Base-by-base conservation (phyloP, 495 filamentous ascomycete genomes). In the Hypoxylon subgilvum region DNA sequence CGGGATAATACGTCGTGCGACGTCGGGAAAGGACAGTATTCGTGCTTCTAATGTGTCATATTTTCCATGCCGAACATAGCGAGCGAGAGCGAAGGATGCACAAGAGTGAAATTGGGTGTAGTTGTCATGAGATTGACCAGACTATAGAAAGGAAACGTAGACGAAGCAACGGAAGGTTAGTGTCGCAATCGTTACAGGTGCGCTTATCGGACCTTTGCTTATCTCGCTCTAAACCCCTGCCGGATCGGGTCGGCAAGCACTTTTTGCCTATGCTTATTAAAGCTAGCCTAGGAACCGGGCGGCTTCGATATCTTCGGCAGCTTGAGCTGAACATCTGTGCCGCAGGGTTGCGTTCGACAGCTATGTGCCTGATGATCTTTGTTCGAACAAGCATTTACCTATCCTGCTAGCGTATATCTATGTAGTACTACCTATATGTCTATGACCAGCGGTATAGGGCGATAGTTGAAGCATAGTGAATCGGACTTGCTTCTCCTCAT, bases 51-150 rank as follows among this genome's bases (percentile, higher is more conserved):
- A 27, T 18, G 21, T 16, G 31, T 16, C 12, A 14, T 23, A 51
- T n/a, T 6, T 49, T 4, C 44, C 42, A 58, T 64, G 53, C 61
- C 61, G 61, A 64, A 64, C 28, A 50, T 53, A 36, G 48, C 2
- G 28, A 54, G 14, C 19, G 30, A 38, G 22, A 46, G 44, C 49
- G 54, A 58, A 58, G 52, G 48, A 32, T 44, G 39, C 39, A 53
- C 14, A 25, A 32, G 39, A 18, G 35, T 52, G 52, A 46, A 63
- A 63, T 52, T 52, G 18, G 42, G 52, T 14, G 34, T 52, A 14
- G 52, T 57, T 39, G 48, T 42, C 10, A 22, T n/a, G 14, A 32
- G 18, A 18, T 22, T 47, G 32, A 18, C 12, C 28, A 14, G 23
- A 9, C 2, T 62, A 32, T 21, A 21, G 21, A n/a, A 19, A 30